Evolutionary conservation across 176 grass and related monocot genomes (phyloP).

Genomic region (Phoenix roebelenii): DNA sequence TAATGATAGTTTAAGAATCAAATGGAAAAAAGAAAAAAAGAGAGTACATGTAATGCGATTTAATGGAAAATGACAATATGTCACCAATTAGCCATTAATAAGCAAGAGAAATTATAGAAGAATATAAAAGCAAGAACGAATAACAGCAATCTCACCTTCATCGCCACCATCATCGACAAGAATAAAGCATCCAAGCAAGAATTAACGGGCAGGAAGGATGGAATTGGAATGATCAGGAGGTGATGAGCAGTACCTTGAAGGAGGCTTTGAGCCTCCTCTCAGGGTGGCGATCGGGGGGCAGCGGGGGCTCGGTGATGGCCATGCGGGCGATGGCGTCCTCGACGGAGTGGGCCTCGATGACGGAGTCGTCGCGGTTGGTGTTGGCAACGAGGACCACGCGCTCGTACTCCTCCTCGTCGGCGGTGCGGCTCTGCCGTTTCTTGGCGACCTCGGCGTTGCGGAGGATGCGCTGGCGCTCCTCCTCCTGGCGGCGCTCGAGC

Average conservation of each 20-base stretch:
- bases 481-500: slow-evolving; percentile 57
- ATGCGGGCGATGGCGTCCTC: slow-evolving; percentile 67
- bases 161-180: too few species aligned
- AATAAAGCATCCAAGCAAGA: too few species aligned
- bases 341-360: slow-evolving; percentile 78
- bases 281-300: slow-evolving; percentile 66
- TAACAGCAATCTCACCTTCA: too few species aligned
- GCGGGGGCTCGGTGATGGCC: slow-evolving; percentile 31
- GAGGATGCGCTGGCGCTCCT: slow-evolving; percentile 59
- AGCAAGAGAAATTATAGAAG: too few species aligned
- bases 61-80: too few species aligned
- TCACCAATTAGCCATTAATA: too few species aligned
- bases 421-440: slow-evolving; percentile 60
- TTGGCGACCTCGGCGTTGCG: slow-evolving; percentile 59
- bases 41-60: too few species aligned
- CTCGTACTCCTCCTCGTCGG: slow-evolving; percentile 88
- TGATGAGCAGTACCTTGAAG: slow-evolving; percentile 54
- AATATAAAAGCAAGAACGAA: too few species aligned
- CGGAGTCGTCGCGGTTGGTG: slow-evolving; percentile 88
- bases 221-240: background rate
- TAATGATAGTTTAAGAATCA: too few species aligned
- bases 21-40: too few species aligned
- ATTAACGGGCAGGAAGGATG: too few species aligned
- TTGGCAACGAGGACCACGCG: slow-evolving; percentile 69
- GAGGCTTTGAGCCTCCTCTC: slow-evolving; percentile 83